Evolutionary conservation across 2,329 filamentous ascomycete species (phyloP), one percentile per base, ranked within the genome.

Genomic region (Amesomyces nigricolor): DNA sequence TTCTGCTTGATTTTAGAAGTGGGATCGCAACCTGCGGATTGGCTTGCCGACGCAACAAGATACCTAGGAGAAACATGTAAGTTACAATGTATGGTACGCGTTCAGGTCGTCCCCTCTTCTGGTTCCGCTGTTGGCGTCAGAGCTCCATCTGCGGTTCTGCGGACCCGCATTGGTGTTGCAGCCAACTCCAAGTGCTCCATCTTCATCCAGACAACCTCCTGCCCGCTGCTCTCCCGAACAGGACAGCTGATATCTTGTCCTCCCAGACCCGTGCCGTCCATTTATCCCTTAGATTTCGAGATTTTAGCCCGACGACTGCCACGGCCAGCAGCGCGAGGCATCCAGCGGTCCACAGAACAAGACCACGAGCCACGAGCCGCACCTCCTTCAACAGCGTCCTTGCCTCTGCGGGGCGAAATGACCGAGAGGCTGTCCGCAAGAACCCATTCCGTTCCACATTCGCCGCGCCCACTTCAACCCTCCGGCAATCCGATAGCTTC

Each of bases 381-480:
- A 42, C 39, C 39, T 16, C 17, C 5, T 40, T 3, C 39, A 17
- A 40, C 16, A n/a, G 7, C 16, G 7, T n/a, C 42, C 22, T 32
- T 37, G 16, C 45, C 46, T 48, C n/a, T 32, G 29, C 44, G 54
- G 51, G 54, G 58, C 57, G 57, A 58, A 47, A 58, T 58, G 57
- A 52, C 39, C 16, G 37, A 42, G 40, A 50, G n/a, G 30, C 53
- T 42, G 49, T 32, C 37, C 30, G 40, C 43, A 22, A 47, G 42
- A 48, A 40, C 40, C 37, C n/a, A 46, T 47, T 38, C 19, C 49
- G 26, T 48, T 49, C 58, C 54, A 39, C 46, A 16, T 39, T 38
- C 43, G 48, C 49, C 26, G 46, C 22, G 17, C 22, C 11, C 16
- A 30, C 32, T 26, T 17, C 29, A 11, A 30, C 19, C 19, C 10